phyloP scores from a whole-genome alignment of 164 flowering plant genomes.

The Vitis rupestris region DNA sequence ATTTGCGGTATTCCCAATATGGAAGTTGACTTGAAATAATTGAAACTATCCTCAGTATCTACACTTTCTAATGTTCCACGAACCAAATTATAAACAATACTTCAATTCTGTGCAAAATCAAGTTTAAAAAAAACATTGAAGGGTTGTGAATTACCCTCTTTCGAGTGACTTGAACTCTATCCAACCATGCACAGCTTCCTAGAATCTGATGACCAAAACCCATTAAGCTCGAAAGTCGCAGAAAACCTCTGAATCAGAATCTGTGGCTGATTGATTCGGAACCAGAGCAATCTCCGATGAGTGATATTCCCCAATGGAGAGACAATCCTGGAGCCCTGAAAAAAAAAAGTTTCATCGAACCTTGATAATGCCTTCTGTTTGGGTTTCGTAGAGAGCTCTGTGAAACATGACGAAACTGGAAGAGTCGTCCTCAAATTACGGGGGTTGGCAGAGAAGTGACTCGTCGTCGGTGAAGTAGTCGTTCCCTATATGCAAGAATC shows the following conservation, averaged over 20 bases:
- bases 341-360: conserved; percentile 4
- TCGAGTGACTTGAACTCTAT: not conserved
- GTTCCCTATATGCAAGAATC: not conserved
- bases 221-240: conserved; percentile 21
- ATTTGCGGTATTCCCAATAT: conserved; percentile 21
- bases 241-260: not conserved
- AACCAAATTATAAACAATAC: conserved; percentile 24
- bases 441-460: not conserved
- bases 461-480: conserved; percentile 27
- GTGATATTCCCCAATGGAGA: not conserved
- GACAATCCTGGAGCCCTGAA: not conserved
- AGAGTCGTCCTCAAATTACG: not conserved
- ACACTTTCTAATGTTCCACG: conserved; percentile 34
- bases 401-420: conserved; percentile 1
- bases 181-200: conserved; percentile 47
- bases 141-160: conserved; percentile 4
- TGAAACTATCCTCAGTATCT: conserved; percentile 10
- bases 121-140: conserved; percentile 32
- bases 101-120: conserved; percentile 16
- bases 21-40: conserved; percentile 27
- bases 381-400: not conserved
- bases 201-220: conserved; percentile 34
- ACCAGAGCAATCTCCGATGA: not conserved
- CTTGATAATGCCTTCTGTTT: conserved; percentile 1
- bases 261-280: conserved; percentile 15